Evolutionary conservation across 2,329 filamentous ascomycete species (phyloP), one percentile per base, ranked within the genome.

Genomic region (Blumeria graminis): DNA sequence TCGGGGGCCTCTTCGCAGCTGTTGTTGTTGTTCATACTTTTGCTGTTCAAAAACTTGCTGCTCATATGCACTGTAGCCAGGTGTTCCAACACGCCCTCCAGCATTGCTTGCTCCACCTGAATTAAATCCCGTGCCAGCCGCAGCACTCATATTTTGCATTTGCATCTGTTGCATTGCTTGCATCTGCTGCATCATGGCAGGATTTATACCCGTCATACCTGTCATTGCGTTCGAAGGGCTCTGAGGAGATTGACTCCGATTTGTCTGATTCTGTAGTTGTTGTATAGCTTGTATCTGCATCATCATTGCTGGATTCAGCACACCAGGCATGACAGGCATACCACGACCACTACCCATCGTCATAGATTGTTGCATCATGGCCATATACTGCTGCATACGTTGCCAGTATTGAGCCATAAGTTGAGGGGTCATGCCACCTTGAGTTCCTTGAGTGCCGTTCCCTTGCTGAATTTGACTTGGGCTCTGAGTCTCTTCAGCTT

Each of bases 321-420:
- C 74, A 41, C 71, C 73, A 46, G 72, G 69, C 71, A 83, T 81
- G 66, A 79, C 71, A 63, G 82, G 72, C 75, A 79, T 88, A 75
- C 80, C 63, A 64, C 68, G 58, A 58, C 71, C 67, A 28, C 68
- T 69, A 34, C 70, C 72, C 81, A 90, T 90, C 53, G 82, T 83
- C 77, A 93, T 86, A 67, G 92, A 84, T 65, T 90, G 86, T 69
- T 94, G 88, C 86, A 94, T 92, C 77, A 94, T 82, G 57, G 82
- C 76, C 69, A 95, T 93, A 70, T 94, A 94, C 68, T 94, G 86
- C 69, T 98, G 92, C 90, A 98, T 96, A 52, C 89, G 81, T 68
- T 94, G 87, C 80, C 92, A 94, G 71, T 96, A 95, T 68, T 95
- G 89, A 1, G 92, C 92, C 88, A 96, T 95, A 74, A 94, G 82